A percentile compares a stretch with the other conserved stretches of the same genome.
Evolutionary conservation across 306 rosid genomes (phyloP).

Genomic region (Prunus dulcis): DNA sequence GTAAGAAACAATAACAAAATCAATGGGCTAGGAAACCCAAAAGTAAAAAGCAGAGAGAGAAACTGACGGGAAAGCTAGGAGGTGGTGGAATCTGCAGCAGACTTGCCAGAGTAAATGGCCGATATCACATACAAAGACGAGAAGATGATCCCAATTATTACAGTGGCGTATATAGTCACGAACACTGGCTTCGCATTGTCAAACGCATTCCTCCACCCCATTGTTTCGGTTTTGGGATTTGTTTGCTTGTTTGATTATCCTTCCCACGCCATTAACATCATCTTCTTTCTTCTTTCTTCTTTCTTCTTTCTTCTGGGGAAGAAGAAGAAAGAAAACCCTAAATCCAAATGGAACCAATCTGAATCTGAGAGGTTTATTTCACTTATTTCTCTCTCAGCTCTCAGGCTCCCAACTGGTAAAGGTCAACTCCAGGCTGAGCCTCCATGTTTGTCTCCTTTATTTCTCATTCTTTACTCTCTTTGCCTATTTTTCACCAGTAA

Average conservation of each 20-base stretch:
- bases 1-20: too few species aligned
- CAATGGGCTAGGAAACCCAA: neutral
- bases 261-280: neutral
- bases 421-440: neutral
- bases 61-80: conserved; percentile 41
- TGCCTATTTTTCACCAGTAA: too few species aligned
- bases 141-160: conserved; percentile 55
- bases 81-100: too few species aligned
- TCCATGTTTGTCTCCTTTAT: neutral
- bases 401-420: neutral
- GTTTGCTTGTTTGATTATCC: neutral
- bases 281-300: neutral
- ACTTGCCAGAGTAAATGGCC: conserved; percentile 37
- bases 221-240: conserved; percentile 1
- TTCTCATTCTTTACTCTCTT: neutral
- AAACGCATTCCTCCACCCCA: conserved; percentile 47
- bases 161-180: conserved; percentile 57
- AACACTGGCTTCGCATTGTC: conserved; percentile 68
- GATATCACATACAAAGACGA: conserved; percentile 72
- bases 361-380: conserved; percentile 1
- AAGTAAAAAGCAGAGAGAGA: neutral
- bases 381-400: neutral
- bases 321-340: neutral
- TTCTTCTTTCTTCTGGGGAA: neutral
- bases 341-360: neutral